Evolutionary conservation across 2,329 filamentous ascomycete species (phyloP).

Genomic region (Cladosporium cucumerinum): DNA sequence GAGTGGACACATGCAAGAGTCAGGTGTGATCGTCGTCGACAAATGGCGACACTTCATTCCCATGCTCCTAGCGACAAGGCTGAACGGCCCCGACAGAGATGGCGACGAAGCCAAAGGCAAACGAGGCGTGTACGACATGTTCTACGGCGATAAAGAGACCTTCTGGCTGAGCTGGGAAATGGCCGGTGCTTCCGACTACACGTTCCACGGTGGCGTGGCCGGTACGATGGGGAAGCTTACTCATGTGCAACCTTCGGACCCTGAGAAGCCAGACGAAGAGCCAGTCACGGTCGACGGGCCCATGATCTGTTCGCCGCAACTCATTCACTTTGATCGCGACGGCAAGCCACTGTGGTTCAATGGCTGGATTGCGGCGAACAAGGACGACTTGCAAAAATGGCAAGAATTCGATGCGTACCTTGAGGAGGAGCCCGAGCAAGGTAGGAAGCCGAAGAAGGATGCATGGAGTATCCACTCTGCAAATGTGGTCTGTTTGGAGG

Average conservation of each 20-base stretch:
- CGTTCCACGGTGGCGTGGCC: conserved; percentile 43
- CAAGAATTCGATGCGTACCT: conserved; percentile 38
- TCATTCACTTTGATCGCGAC: conserved; percentile 43
- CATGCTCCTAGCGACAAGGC: conserved; percentile 40
- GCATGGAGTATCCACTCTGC: conserved; percentile 36
- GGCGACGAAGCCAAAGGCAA: conserved; percentile 38
- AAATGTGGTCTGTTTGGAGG: conserved; percentile 38
- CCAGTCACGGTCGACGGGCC: conserved; percentile 22
- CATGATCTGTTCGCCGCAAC: conserved; percentile 45
- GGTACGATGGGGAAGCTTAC: conserved; percentile 36
- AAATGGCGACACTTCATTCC: conserved; percentile 47
- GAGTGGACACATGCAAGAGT: conserved; percentile 44
- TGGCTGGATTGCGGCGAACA: conserved; percentile 45
- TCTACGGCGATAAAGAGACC: conserved; percentile 50
- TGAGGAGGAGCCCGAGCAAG: conserved; percentile 31
- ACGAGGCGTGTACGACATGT: conserved; percentile 46
- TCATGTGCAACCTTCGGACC: conserved; percentile 12
- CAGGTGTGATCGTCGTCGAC: conserved; percentile 47
- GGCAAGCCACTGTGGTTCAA: conserved; percentile 48
- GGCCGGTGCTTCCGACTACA: conserved; percentile 42
- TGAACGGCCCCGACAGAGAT: conserved; percentile 47
- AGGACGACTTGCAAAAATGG: conserved; percentile 40
- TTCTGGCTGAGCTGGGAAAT: conserved; percentile 52
- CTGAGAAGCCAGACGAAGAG: conserved; percentile 17
- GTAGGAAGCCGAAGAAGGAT: conserved; percentile 21